phyloP scores from a whole-genome alignment of 2,329 filamentous ascomycete species.

The Fonsecaea erecta region DNA sequence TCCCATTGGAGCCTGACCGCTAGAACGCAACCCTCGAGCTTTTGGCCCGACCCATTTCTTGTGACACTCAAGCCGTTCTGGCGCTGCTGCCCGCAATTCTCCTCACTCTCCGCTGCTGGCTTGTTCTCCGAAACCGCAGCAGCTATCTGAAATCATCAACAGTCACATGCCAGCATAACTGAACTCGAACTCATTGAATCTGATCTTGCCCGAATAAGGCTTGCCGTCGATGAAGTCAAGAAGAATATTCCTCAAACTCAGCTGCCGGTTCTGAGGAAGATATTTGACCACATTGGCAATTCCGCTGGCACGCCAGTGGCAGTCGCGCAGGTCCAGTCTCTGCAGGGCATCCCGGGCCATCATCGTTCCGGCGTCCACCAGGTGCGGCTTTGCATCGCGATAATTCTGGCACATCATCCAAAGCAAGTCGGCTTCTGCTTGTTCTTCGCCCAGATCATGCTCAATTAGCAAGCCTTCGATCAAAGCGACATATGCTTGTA shows the following conservation, averaged over 20 bases:
- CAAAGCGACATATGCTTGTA: conserved; percentile 13
- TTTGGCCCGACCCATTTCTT: not conserved
- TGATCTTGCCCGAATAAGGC: conserved; percentile 22
- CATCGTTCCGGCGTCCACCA: not conserved
- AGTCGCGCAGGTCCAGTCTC: conserved; percentile 17
- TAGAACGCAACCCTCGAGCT: not conserved
- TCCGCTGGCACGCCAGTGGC: conserved; percentile 26
- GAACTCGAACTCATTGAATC: conserved; percentile 25
- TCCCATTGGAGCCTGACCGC: not conserved
- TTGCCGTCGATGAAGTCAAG: conserved; percentile 20
- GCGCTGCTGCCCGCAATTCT: not conserved
- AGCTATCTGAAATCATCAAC: not conserved
- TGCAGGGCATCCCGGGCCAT: conserved; percentile 6
- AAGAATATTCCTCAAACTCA: conserved; percentile 16
- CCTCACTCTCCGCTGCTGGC: not conserved
- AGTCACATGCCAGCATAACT: conserved; percentile 18
- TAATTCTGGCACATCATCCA: conserved; percentile 31
- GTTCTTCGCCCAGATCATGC: conserved; percentile 20
- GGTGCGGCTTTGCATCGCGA: conserved; percentile 16
- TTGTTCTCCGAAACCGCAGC: not conserved
- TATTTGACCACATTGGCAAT: conserved; percentile 29
- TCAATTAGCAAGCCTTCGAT: conserved; percentile 24
- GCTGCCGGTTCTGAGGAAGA: conserved; percentile 19
- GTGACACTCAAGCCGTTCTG: not conserved
- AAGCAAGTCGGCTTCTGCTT: conserved; percentile 24